Base-by-base conservation (phyloP, 139 green algal genomes). In the Chlorella sorokiniana region DNA sequence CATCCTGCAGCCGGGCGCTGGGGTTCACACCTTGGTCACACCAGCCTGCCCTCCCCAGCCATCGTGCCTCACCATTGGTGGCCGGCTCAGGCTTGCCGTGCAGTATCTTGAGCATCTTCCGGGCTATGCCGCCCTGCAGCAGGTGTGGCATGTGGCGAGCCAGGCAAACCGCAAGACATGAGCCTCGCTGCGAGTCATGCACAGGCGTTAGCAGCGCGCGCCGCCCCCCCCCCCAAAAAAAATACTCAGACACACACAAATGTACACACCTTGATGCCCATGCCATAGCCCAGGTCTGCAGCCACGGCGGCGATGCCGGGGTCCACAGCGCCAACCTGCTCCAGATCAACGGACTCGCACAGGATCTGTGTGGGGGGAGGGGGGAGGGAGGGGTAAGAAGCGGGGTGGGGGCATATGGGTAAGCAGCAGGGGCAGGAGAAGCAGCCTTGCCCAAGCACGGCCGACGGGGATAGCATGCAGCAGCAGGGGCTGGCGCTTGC, bases 31-130 rank as follows among this genome's bases (percentile, higher is more conserved):
- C 27, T 25, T 29, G 33, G 59, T 29, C 2, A 4, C 2, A 9
- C 16, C 2, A 25, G 18, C 25, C 9, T 25, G 27, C 25, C 4
- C 59, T 29, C 54, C 14, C 20, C 14, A 23, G 5, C 54, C 14
- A 5, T 29, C 54, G 54, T 5, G 14, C 5, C 67, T 11, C 67
- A 74, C 67, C 69, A 20, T 76, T 42, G 42, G 42, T 63, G 11
- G 86, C 48, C 11, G 86, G 83, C 80, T 90, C 86, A 3, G 86
- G 86, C 7, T 45, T 81, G 54, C 83, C 83, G 54, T 85, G 79
- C 56, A 85, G 64, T 41, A 83, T 79, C 68, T 90, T 90, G 37
- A 88, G 83, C 76, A 86, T 51, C 76, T 90, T 90, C 38, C 86
- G 80, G 7, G 86, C 86, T 33, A 90, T 88, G 65, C 86, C 86